Conservation (phyloP, 345 rosid genomes). For the Eucalyptus melliodora region DNA sequence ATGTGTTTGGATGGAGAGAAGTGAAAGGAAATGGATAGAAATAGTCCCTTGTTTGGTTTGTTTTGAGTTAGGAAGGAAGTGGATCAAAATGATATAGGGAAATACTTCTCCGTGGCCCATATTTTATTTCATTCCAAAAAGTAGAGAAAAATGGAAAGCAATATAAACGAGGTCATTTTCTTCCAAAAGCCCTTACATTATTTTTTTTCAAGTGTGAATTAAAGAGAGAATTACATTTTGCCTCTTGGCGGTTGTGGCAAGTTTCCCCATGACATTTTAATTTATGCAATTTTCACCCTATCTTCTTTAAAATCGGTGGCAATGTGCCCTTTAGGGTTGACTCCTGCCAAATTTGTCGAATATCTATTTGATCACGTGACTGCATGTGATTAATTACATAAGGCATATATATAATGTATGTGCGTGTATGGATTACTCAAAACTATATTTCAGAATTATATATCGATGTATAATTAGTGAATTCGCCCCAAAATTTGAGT, state of each 20-base stretch:
- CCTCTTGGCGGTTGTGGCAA: background rate
- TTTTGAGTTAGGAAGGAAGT: background rate
- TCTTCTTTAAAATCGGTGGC: background rate
- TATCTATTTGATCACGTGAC: background rate
- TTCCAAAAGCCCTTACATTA: background rate
- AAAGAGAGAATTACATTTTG: background rate
- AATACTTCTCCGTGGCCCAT: background rate
- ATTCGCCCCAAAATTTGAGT: background rate
- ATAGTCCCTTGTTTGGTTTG: background rate
- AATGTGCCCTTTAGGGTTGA: background rate
- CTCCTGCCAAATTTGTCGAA: background rate
- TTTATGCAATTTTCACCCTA: background rate
- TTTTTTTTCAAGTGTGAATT: background rate
- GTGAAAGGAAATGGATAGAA: background rate
- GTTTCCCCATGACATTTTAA: background rate
- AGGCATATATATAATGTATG: background rate
- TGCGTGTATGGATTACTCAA: background rate
- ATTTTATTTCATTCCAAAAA: background rate
- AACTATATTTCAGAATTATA: background rate
- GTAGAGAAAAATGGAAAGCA: background rate
- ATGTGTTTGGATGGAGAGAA: background rate
- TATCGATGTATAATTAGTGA: background rate
- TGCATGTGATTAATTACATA: background rate
- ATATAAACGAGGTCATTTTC: background rate
- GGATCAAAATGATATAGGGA: background rate